These are phyloP conservation scores for Meredithiella fracta DNA, from an alignment of 2,329 filamentous ascomycete genomes.

Conservation along the genomic window DNA sequence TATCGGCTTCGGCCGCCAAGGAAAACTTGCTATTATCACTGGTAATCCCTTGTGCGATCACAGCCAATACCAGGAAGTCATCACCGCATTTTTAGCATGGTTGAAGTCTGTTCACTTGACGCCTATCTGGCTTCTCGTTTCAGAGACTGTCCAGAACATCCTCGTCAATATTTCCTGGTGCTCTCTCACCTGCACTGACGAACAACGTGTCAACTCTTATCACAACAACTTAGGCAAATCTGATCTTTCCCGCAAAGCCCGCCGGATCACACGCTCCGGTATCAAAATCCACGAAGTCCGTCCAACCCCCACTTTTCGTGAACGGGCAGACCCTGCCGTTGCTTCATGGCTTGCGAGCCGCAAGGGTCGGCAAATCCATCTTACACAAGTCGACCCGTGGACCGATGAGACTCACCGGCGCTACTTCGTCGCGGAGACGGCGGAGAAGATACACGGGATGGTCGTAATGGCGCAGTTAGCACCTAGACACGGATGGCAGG, in stretches of 20 bases:
- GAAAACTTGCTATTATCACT: slow-evolving; percentile 65
- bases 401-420: slow-evolving; percentile 66
- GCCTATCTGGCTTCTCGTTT: slow-evolving; percentile 81
- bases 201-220: slow-evolving; percentile 63
- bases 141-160: slow-evolving; percentile 59
- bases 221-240: slow-evolving; percentile 34
- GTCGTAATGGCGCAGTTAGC: slow-evolving; percentile 72
- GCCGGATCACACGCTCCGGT: slow-evolving; percentile 66
- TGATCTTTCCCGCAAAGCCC: slow-evolving; percentile 53
- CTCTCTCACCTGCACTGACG: slow-evolving; percentile 71
- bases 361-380: slow-evolving; percentile 71
- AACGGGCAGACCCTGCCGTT: slow-evolving; percentile 56
- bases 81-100: slow-evolving; percentile 57
- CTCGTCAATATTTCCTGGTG: slow-evolving; percentile 67
- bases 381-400: slow-evolving; percentile 84
- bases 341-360: slow-evolving; percentile 64
- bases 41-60: slow-evolving; percentile 75
- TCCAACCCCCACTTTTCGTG: slow-evolving; percentile 50
- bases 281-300: slow-evolving; percentile 62
- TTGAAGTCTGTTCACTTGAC: slow-evolving; percentile 43
- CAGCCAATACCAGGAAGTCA: slow-evolving; percentile 57
- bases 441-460: slow-evolving; percentile 57
- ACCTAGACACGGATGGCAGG: slow-evolving; percentile 72
- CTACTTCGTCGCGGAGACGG: slow-evolving; percentile 67
- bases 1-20: slow-evolving; percentile 63